phyloP scores from a whole-genome alignment of 2,329 filamentous ascomycete genomes.

The Ascochyta lentis region DNA sequence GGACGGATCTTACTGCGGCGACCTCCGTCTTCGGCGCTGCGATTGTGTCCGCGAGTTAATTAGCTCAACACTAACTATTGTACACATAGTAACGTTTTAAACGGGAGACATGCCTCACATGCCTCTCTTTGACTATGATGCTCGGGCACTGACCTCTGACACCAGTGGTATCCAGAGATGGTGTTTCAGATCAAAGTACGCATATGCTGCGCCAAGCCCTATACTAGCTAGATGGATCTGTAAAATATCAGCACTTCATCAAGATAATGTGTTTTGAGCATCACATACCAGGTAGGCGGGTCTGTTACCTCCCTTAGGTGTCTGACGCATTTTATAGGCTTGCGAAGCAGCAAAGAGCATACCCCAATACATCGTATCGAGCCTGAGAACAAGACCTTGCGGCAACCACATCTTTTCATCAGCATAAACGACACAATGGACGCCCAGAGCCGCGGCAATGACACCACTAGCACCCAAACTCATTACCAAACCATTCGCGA shows the following conservation, averaged over 20 bases:
- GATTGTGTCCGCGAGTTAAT: not conserved
- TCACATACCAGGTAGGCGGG: not conserved
- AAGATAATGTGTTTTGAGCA: not conserved
- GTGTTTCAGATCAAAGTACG: conserved; percentile 21
- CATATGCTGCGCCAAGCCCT: conserved; percentile 19
- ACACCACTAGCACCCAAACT: conserved; percentile 17
- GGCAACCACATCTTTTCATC: conserved; percentile 24
- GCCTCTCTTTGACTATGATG: not conserved
- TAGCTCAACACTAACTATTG: not conserved
- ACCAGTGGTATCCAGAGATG: conserved; percentile 24
- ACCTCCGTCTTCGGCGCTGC: not conserved
- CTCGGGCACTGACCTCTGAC: conserved; percentile 1
- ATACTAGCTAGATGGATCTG: conserved; percentile 17
- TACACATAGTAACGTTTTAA: not conserved
- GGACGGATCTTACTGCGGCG: not conserved
- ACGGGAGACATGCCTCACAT: not conserved
- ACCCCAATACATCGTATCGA: conserved; percentile 20
- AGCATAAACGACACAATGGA: conserved; percentile 17
- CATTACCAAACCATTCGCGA: conserved; percentile 1
- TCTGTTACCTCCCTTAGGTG: conserved; percentile 6
- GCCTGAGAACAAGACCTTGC: conserved; percentile 6
- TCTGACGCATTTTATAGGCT: not conserved
- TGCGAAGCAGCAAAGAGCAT: conserved; percentile 10
- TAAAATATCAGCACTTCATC: conserved; percentile 1
- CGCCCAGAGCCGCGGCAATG: conserved; percentile 13